phyloP scores from a whole-genome alignment of 169 alveolate species.

The Plasmodium vivax region DNA sequence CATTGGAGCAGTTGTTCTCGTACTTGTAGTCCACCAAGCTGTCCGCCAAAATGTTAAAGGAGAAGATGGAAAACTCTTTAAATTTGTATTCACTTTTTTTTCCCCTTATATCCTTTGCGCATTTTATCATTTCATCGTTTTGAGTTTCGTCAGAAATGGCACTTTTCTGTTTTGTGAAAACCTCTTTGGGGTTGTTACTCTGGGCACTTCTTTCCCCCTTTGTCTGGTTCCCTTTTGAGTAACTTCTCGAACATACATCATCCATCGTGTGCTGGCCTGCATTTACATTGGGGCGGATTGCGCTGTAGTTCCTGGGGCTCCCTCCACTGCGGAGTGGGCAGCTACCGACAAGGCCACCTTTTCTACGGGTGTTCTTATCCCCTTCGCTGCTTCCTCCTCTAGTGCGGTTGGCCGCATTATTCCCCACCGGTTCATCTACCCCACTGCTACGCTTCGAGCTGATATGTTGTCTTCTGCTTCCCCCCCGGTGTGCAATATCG shows the following conservation, averaged over 20 bases:
- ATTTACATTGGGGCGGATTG: background rate
- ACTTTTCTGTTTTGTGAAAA: background rate
- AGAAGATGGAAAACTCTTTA: slow-evolving; percentile 60
- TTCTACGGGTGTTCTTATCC: background rate
- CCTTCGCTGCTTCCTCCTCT: background rate
- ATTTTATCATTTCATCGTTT: slow-evolving; percentile 3
- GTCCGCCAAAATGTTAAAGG: slow-evolving; percentile 83
- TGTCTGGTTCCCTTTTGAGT: background rate
- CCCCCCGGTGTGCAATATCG: background rate
- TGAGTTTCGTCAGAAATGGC: background rate
- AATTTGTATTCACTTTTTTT: slow-evolving; percentile 18
- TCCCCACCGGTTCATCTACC: background rate
- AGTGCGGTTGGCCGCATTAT: background rate
- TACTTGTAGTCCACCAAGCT: slow-evolving; percentile 86
- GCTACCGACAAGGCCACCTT: background rate
- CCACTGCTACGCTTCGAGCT: background rate
- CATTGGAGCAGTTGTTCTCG: slow-evolving; percentile 76
- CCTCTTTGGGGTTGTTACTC: background rate
- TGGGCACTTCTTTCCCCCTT: background rate
- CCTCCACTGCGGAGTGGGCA: background rate
- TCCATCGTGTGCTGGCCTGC: slow-evolving; percentile 4
- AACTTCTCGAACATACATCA: background rate
- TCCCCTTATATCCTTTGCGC: background rate
- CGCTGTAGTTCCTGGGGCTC: background rate
- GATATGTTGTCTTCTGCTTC: background rate